Evolutionary conservation across 345 rosid species (phyloP), one percentile per base, ranked within the genome.

Genomic region (Sonneratia caseolaris): DNA sequence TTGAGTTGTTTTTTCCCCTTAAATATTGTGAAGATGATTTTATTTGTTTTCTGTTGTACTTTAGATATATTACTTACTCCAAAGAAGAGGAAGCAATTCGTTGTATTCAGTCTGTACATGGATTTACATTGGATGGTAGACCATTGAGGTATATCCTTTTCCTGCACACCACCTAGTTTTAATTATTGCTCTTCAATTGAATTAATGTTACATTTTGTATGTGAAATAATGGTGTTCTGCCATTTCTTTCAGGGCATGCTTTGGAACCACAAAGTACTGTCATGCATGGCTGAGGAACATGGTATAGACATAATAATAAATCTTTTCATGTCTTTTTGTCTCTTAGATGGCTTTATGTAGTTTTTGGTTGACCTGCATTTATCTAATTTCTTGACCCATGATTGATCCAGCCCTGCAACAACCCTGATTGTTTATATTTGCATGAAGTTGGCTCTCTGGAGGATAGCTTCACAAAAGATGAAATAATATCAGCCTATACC

Each of bases 381-480:
- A 37, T 32, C 32, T 15, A 38, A 42, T 45, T 59, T 53, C 68
- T 62, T 70, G 71, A 37, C 19, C 67, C 56, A 72, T 61, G 77
- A 40, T 77, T 81, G 72, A 47, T 69, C 72, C 86, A 93, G 97
- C 86, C 91, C 73, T 94, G 98, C 85, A 87, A 72, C 87, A 94
- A 89, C 85, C 94, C 96, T 53, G 98, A 94, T 71, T 94, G 98
- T 77, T 83, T 91, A 64, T 94, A 94, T 86, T 79, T 94, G 89
- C 97, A 94, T 55, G 98, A 94, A 80, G 77, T 90, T 79, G 96
- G 97, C 48, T 89, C 93, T 42, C 93, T 83, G 66, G 98, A 91
- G 79, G 96, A 91, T 80, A 94, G 98, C 82, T 94, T 91, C 72
- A 89, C 97, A 14, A 94, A 94, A 86, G 97, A 91, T 81, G 97